These are phyloP conservation scores for Lizonia empirigonia DNA, from an alignment of 2,329 filamentous ascomycete genomes.

Conservation along the genomic window DNA sequence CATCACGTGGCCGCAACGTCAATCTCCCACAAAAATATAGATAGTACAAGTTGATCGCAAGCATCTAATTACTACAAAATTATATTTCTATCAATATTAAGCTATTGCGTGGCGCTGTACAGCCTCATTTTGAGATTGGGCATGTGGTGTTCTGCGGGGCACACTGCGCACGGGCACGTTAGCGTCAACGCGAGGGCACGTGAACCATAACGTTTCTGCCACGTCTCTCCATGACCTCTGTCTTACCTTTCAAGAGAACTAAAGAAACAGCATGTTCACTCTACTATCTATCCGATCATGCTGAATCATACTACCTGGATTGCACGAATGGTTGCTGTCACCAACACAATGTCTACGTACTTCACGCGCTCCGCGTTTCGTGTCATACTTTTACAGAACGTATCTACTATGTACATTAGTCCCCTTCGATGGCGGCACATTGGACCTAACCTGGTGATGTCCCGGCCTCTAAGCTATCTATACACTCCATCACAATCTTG, in stretches of 20 bases:
- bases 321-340: background rate
- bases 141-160: no score
- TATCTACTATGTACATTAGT: no score
- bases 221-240: background rate
- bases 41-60: no score
- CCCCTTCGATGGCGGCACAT: background rate
- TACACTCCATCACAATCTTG: conserved; percentile 21
- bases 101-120: no score
- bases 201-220: background rate
- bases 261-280: background rate
- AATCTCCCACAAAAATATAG: no score
- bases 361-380: background rate
- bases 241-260: background rate
- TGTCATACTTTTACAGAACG: background rate
- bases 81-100: no score
- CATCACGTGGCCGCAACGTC: no score
- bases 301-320: background rate
- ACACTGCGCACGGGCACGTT: no score
- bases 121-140: no score
- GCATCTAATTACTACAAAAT: no score
- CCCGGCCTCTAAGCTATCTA: conserved; percentile 19
- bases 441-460: background rate
- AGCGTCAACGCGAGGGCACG: conserved; percentile 11
- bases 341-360: background rate
- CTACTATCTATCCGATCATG: background rate